A percentile compares a stretch with the other conserved stretches of the same genome.
These are phyloP conservation scores for Dactylellina drechsleri DNA, from an alignment of 2,329 filamentous ascomycete genomes.

Conservation along the genomic window DNA sequence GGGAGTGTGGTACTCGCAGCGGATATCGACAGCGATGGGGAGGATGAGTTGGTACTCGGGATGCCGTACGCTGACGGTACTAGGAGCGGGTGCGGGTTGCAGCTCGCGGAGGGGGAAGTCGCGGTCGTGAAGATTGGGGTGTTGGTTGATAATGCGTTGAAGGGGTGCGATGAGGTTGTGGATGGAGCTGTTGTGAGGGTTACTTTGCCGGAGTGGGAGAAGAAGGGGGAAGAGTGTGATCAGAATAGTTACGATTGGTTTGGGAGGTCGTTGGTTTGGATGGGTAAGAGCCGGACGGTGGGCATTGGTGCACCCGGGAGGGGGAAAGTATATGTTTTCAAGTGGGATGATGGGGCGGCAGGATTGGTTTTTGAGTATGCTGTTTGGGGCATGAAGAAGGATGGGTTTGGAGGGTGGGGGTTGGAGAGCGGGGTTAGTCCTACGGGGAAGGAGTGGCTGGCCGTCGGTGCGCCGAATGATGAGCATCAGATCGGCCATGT, in stretches of 20 bases:
- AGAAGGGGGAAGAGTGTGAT: conserved; percentile 23
- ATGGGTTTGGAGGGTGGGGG: conserved; percentile 53
- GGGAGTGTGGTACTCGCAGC: conserved; percentile 55
- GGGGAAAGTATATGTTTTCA: conserved; percentile 54
- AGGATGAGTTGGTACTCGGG: conserved; percentile 48
- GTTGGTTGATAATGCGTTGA: conserved; percentile 26
- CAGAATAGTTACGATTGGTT: conserved; percentile 55
- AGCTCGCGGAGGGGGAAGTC: conserved; percentile 57
- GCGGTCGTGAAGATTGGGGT: conserved; percentile 39
- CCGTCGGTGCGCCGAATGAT: conserved; percentile 54
- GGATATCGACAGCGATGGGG: conserved; percentile 54
- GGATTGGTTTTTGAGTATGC: conserved; percentile 22
- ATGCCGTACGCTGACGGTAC: conserved; percentile 29
- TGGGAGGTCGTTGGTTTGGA: conserved; percentile 51
- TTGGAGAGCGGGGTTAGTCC: conserved; percentile 45
- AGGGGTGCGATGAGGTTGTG: conserved; percentile 28
- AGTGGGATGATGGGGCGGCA: conserved; percentile 13
- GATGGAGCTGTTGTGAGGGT: conserved; percentile 25
- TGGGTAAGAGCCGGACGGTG: conserved; percentile 20
- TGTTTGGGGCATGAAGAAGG: conserved; percentile 16
- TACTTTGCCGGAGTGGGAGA: conserved; percentile 6
- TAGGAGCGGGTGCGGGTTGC: conserved; percentile 39
- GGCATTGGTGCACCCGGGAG: conserved; percentile 55
- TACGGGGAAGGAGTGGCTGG: conserved; percentile 54
- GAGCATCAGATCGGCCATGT: conserved; percentile 54